These are phyloP conservation scores for Mycogone perniciosa DNA, from an alignment of 2,329 filamentous ascomycete species.

Conservation along the genomic window DNA sequence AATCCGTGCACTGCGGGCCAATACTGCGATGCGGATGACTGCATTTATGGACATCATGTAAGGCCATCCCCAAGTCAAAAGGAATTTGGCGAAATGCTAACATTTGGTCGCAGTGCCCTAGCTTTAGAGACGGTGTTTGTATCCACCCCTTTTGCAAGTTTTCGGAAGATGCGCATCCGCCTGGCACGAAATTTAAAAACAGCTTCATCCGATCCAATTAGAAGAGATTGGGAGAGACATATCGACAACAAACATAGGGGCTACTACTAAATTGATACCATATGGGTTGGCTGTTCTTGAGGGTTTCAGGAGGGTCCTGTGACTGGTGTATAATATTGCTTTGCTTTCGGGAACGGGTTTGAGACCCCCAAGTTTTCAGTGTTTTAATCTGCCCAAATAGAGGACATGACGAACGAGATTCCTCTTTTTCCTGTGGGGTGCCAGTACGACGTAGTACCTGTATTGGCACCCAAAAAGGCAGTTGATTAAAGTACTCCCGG, in stretches of 20 bases:
- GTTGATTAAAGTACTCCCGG: no score
- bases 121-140: conserved; percentile 45
- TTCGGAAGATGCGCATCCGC: conserved; percentile 46
- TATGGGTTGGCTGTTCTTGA: background rate
- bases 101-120: conserved; percentile 41
- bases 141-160: conserved; percentile 52
- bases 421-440: no score
- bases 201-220: conserved; percentile 29
- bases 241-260: no score
- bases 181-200: conserved; percentile 46
- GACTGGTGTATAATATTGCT: background rate
- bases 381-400: no score
- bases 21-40: conserved; percentile 50
- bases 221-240: background rate
- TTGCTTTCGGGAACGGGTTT: background rate
- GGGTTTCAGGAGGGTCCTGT: no score
- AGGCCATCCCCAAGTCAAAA: conserved; percentile 18
- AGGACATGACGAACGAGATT: no score
- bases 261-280: background rate
- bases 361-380: no score
- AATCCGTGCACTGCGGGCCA: conserved; percentile 54
- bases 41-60: conserved; percentile 59
- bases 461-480: no score
- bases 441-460: no score
- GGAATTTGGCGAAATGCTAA: conserved; percentile 1